Evolutionary conservation across 176 grass and related monocot species (phyloP).

Genomic region (Bromus sterilis): DNA sequence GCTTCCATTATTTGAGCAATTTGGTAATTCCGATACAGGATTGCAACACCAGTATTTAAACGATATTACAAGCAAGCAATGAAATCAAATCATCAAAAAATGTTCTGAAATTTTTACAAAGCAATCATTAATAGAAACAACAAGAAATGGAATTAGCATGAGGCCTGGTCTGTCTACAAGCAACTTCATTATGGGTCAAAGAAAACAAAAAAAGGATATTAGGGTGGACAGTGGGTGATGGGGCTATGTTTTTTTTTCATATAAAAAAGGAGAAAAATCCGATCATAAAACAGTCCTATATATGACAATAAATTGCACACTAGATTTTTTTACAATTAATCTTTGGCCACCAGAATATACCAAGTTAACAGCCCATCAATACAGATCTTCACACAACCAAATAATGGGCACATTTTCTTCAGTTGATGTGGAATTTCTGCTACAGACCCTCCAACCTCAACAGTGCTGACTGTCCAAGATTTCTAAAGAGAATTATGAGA

Average conservation of each 20-base stretch:
- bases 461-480: not conserved
- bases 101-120: not conserved
- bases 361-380: not conserved
- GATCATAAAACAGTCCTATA: not conserved
- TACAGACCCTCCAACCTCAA: not conserved
- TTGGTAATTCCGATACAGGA: not conserved
- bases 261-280: not conserved
- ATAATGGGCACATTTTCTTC: not conserved
- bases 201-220: not conserved
- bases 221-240: not conserved
- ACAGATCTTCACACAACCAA: slow-evolving; percentile 8
- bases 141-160: not conserved
- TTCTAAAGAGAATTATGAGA: not conserved
- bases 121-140: not conserved
- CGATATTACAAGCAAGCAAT: not conserved
- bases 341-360: not conserved
- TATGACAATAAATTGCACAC: not conserved
- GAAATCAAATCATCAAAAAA: not conserved
- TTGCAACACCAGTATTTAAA: not conserved
- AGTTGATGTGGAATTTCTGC: not conserved
- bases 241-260: not conserved
- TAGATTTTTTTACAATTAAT: not conserved
- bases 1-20: not conserved
- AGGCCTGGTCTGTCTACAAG: not conserved
- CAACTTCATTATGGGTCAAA: not conserved